A percentile compares a stretch with the other conserved stretches of the same genome.
phyloP scores from a whole-genome alignment of 257 asterid genomes.

The Cruciata laevipes region DNA sequence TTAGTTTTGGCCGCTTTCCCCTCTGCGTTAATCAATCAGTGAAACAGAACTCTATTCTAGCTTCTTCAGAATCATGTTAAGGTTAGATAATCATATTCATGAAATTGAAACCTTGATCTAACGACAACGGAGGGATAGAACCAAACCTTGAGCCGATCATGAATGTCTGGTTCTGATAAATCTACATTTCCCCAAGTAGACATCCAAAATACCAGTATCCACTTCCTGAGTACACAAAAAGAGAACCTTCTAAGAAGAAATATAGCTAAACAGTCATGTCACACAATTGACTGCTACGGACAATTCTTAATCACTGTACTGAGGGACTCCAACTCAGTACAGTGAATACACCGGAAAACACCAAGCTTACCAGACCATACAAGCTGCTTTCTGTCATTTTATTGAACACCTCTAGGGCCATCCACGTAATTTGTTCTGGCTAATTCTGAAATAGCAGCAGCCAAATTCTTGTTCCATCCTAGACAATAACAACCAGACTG shows the following conservation, averaged over 20 bases:
- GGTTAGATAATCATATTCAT: neutral
- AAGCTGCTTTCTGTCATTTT: constrained; percentile 29
- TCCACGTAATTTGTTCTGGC: no score
- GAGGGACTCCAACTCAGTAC: neutral
- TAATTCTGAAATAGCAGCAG: no score
- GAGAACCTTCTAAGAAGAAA: constrained; percentile 13
- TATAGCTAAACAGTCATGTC: neutral
- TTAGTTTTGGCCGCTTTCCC: constrained; percentile 33
- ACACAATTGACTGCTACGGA: neutral
- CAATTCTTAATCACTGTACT: neutral
- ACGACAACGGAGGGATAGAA: constrained; percentile 8
- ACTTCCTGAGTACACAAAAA: constrained; percentile 45
- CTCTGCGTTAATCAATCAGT: constrained; percentile 16
- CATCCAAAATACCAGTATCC: constrained; percentile 94
- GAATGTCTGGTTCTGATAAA: constrained; percentile 52
- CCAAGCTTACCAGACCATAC: constrained; percentile 47
- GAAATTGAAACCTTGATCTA: no score
- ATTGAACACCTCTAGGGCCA: constrained; percentile 79
- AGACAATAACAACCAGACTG: no score
- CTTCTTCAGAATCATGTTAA: neutral
- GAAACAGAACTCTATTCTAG: neutral
- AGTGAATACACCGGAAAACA: neutral
- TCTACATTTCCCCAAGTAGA: constrained; percentile 64
- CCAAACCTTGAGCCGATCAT: constrained; percentile 39
- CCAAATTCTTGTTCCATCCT: no score